Conservation (phyloP, 495 filamentous ascomycete species). For the Chaetomidium leptoderma region DNA sequence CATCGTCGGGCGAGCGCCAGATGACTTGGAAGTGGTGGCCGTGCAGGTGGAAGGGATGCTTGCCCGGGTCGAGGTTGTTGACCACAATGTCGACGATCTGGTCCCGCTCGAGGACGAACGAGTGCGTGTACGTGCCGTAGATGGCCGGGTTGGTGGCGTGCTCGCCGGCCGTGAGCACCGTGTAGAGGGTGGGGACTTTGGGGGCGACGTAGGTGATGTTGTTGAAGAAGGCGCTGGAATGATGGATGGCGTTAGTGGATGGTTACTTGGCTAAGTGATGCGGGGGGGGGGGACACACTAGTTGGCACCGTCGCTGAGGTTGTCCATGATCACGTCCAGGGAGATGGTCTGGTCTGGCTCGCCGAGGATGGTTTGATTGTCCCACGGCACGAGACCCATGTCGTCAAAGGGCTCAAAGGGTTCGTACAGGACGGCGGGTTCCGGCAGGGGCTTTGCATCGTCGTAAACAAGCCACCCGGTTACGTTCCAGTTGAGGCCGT, state of each 20-base stretch:
- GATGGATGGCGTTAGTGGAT: too few relatives aligned
- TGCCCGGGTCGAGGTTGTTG: constrained; percentile 69
- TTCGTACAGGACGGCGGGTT: constrained; percentile 36
- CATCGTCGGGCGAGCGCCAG: constrained; percentile 42
- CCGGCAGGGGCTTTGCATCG: constrained; percentile 52
- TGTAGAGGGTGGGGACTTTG: constrained; percentile 78
- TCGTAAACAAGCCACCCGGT: constrained; percentile 81
- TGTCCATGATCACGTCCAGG: constrained; percentile 66
- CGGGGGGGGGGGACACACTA: constrained; percentile 29
- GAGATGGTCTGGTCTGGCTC: constrained; percentile 57
- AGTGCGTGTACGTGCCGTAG: constrained; percentile 70
- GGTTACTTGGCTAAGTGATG: too few relatives aligned
- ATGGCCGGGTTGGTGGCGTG: constrained; percentile 58
- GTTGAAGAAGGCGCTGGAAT: constrained; percentile 71
- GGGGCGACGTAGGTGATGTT: constrained; percentile 68
- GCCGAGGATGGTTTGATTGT: constrained; percentile 53
- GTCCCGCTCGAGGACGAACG: constrained; percentile 61
- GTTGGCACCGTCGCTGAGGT: constrained; percentile 67
- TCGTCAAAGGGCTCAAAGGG: constrained; percentile 69
- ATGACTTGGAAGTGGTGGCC: constrained; percentile 74
- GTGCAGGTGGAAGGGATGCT: constrained; percentile 86
- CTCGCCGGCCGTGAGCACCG: constrained; percentile 60
- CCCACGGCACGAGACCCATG: constrained; percentile 60
- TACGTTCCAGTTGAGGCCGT: constrained; percentile 64
- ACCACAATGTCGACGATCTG: constrained; percentile 73